phyloP scores from a whole-genome alignment of 2,329 filamentous ascomycete species.

The Hymenoscyphus scutula region DNA sequence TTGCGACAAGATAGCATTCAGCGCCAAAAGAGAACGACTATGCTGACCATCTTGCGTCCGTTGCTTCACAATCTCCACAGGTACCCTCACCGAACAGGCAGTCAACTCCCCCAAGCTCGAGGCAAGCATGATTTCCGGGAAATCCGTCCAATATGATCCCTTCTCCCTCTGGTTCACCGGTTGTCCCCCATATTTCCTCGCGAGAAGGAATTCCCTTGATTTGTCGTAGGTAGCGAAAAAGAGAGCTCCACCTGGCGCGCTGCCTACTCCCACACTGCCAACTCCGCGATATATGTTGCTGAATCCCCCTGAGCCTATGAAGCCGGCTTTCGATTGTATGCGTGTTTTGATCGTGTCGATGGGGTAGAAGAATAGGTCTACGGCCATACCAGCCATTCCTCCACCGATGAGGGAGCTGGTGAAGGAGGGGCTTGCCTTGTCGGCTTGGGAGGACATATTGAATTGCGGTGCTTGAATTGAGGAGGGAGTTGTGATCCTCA shows the following conservation, averaged over 20 bases:
- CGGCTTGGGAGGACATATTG: conserved; percentile 24
- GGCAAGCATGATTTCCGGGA: conserved; percentile 73
- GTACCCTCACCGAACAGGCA: conserved; percentile 87
- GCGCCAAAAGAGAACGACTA: conserved; percentile 64
- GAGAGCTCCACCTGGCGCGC: conserved; percentile 87
- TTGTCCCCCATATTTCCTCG: conserved; percentile 30
- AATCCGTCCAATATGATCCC: conserved; percentile 30
- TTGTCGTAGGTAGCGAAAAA: conserved; percentile 96
- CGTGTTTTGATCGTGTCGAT: conserved; percentile 99
- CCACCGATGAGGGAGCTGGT: conserved; percentile 70
- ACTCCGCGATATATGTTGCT: conserved; percentile 90
- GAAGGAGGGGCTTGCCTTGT: conserved; percentile 44
- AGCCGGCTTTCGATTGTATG: conserved; percentile 77
- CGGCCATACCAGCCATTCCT: conserved; percentile 88
- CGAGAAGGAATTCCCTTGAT: conserved; percentile 56
- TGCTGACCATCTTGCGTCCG: conserved; percentile 86
- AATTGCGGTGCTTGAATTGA: conserved; percentile 18
- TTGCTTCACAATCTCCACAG: conserved; percentile 97
- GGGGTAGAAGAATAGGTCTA: conserved; percentile 94
- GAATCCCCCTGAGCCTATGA: conserved; percentile 84
- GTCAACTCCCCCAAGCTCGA: conserved; percentile 86
- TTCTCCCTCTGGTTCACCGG: conserved; percentile 28
- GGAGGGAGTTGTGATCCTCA: background rate
- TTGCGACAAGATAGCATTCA: conserved; percentile 65
- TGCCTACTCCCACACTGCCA: conserved; percentile 84